Evolutionary conservation across 169 alveolate species (phyloP).

Genomic region (Eimeria praecox): DNA sequence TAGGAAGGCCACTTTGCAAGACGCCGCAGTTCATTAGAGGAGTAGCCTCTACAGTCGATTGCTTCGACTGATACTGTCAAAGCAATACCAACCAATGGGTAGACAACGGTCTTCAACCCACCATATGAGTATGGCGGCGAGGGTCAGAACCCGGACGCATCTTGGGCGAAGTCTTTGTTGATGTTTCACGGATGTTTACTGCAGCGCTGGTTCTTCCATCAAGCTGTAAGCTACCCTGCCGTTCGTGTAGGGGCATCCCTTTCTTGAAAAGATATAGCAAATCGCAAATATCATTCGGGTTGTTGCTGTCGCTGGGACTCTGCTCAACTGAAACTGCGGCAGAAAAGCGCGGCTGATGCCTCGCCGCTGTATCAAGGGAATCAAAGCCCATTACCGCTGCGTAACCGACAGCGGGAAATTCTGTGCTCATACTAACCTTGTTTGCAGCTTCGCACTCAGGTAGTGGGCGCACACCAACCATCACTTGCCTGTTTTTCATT

Average conservation of each 20-base stretch:
- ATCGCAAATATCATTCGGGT: background rate
- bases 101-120: background rate
- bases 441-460: background rate
- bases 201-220: background rate
- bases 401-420: background rate
- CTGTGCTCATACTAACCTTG: background rate
- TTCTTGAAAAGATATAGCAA: background rate
- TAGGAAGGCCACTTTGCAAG: background rate
- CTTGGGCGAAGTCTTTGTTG: background rate
- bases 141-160: background rate
- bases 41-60: background rate
- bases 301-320: background rate
- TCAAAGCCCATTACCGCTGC: slow-evolving; percentile 17
- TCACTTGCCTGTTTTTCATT: background rate
- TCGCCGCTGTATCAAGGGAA: slow-evolving; percentile 19
- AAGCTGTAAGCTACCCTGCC: slow-evolving; percentile 3
- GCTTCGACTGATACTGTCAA: background rate
- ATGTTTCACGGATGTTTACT: background rate
- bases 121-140: background rate
- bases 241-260: background rate
- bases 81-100: background rate
- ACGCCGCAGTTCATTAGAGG: background rate
- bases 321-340: slow-evolving; percentile 33
- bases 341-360: background rate
- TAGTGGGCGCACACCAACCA: background rate